Evolutionary conservation across 768 basidiomycete species (phyloP).

Genomic region (Boletus barrowsii): DNA sequence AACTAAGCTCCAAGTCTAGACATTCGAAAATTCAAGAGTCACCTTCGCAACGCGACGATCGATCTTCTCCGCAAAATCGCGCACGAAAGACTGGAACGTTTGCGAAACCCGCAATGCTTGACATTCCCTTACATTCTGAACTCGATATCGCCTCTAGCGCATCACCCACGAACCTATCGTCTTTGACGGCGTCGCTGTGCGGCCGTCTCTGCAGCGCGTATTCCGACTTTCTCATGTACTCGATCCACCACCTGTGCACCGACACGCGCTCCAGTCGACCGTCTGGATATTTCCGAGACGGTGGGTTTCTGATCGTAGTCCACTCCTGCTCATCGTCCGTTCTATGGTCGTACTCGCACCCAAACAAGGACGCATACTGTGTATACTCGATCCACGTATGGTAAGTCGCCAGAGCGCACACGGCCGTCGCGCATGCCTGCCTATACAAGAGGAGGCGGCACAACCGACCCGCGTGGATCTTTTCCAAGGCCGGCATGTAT

Average conservation of each 20-base stretch:
- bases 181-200: not conserved
- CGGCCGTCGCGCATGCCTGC: not conserved
- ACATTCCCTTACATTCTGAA: slow-evolving; percentile 3
- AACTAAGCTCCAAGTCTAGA: not conserved
- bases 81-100: slow-evolving; percentile 11
- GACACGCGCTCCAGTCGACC: not conserved
- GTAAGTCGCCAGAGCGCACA: not conserved
- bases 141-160: not conserved
- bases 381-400: slow-evolving; percentile 6
- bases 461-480: slow-evolving; percentile 5
- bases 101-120: not conserved
- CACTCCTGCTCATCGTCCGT: not conserved
- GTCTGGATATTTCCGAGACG: slow-evolving; percentile 1
- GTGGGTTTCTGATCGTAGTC: not conserved
- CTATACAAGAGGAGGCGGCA: slow-evolving; percentile 9
- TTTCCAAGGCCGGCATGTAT: slow-evolving; percentile 12
- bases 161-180: not conserved
- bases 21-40: not conserved
- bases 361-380: not conserved
- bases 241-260: slow-evolving; percentile 13
- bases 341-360: not conserved
- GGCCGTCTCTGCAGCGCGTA: slow-evolving; percentile 1
- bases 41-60: slow-evolving; percentile 7
- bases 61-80: slow-evolving; percentile 5
- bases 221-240: slow-evolving; percentile 15